Conservation (phyloP, 805 yeast species). For the Phaffomyces opuntiae region DNA sequence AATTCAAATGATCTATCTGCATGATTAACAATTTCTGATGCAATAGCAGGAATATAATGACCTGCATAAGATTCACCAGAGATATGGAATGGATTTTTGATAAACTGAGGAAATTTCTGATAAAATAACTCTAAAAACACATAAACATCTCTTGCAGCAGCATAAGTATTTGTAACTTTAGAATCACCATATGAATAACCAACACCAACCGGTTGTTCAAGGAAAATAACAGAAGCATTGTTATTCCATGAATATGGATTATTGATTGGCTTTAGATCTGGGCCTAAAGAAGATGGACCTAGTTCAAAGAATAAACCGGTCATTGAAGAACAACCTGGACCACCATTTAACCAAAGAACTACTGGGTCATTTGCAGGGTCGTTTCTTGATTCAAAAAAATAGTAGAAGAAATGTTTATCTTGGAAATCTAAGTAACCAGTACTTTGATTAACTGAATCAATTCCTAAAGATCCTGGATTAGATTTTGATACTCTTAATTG, state of each 20-base stretch:
- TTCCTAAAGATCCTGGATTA: slow-evolving; percentile 48
- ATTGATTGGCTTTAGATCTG: slow-evolving; percentile 56
- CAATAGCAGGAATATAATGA: slow-evolving; percentile 70
- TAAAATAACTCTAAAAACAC: slow-evolving; percentile 80
- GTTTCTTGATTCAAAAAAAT: slow-evolving; percentile 83
- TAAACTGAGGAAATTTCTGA: slow-evolving; percentile 71
- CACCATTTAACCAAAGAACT: slow-evolving; percentile 86
- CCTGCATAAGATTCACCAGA: slow-evolving; percentile 87
- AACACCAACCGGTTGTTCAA: slow-evolving; percentile 92
- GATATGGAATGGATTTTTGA: slow-evolving; percentile 56
- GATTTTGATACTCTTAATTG: slow-evolving; percentile 13
- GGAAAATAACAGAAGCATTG: slow-evolving; percentile 82
- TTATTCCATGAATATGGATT: slow-evolving; percentile 89
- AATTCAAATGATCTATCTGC: slow-evolving; percentile 54
- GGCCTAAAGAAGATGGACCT: slow-evolving; percentile 76
- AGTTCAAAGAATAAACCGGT: slow-evolving; percentile 88
- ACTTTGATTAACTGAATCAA: slow-evolving; percentile 74
- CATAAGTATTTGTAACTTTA: slow-evolving; percentile 60
- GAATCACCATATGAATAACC: slow-evolving; percentile 77
- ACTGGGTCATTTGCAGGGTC: slow-evolving; percentile 84
- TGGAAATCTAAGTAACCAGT: slow-evolving; percentile 78
- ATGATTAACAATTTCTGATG: slow-evolving; percentile 40
- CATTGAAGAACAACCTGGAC: slow-evolving; percentile 92
- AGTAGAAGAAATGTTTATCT: slow-evolving; percentile 81
- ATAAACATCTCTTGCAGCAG: slow-evolving; percentile 85